A percentile compares a stretch with the other conserved stretches of the same genome.
Conservation (phyloP, 768 basidiomycete genomes). For the Naganishia onofrii region DNA sequence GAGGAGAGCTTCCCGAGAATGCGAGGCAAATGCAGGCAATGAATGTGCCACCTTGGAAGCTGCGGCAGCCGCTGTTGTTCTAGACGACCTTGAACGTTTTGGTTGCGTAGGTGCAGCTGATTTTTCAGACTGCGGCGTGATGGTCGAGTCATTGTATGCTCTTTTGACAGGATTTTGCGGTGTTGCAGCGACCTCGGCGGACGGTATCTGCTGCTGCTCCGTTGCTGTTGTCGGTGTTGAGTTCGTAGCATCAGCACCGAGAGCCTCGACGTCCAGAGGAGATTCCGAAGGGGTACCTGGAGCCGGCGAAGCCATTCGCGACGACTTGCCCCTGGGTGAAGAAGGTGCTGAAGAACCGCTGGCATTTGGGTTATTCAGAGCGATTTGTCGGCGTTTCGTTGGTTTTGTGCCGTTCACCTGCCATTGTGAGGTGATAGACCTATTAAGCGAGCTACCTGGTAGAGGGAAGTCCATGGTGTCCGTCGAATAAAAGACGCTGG, state of each 20-base stretch:
- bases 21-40: conserved; percentile 28
- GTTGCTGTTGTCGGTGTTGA: background rate
- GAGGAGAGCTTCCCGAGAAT: conserved; percentile 42
- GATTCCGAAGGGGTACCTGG: conserved; percentile 6
- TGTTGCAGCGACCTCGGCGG: background rate
- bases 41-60: conserved; percentile 13
- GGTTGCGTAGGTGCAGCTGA: conserved; percentile 10
- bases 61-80: background rate
- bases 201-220: background rate
- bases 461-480: conserved; percentile 26
- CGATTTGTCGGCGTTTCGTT: conserved; percentile 14
- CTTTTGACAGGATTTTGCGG: conserved; percentile 24
- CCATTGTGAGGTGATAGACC: conserved; percentile 32
- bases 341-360: conserved; percentile 12
- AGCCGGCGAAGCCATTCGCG: background rate
- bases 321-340: conserved; percentile 7
- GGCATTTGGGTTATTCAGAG: conserved; percentile 22
- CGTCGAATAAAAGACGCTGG: background rate
- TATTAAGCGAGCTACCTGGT: conserved; percentile 29
- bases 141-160: conserved; percentile 9
- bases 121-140: conserved; percentile 10
- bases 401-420: conserved; percentile 27
- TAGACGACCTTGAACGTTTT: conserved; percentile 31
- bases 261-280: background rate
- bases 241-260: background rate